A percentile compares a stretch with the other conserved stretches of the same genome.
Evolutionary conservation across 768 basidiomycete species (phyloP).

Genomic region (Trametes meyenii): DNA sequence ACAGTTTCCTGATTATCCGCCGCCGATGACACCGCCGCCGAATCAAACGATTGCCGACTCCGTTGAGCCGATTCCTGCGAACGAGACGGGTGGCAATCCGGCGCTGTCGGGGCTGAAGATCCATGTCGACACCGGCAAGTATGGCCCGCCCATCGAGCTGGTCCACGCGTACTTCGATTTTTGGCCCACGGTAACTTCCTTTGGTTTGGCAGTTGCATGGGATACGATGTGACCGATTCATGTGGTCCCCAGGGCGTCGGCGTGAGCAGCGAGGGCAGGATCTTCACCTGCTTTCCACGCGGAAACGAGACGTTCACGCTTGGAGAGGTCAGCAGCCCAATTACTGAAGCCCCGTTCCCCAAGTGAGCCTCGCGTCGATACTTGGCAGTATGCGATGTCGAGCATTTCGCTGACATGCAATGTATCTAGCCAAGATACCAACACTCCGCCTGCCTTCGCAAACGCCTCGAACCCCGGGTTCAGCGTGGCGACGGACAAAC

Average conservation of each 20-base stretch:
- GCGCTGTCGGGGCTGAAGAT: neutral
- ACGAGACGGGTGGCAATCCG: neutral
- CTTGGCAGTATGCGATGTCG: neutral
- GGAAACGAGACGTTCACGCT: conserved; percentile 23
- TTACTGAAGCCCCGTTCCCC: conserved; percentile 21
- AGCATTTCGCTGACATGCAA: neutral
- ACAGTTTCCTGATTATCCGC: conserved; percentile 23
- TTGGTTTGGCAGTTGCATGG: neutral
- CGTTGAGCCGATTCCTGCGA: conserved; percentile 2
- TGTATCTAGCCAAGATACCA: conserved; percentile 11
- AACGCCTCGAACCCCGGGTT: conserved; percentile 23
- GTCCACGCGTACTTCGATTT: conserved; percentile 23
- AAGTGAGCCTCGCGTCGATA: conserved; percentile 3
- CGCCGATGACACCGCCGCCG: conserved; percentile 11
- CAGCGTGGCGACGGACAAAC: conserved; percentile 21
- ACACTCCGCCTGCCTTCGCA: conserved; percentile 23
- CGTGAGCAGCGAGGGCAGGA: conserved; percentile 16
- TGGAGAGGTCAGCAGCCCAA: conserved; percentile 14
- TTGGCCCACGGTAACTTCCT: conserved; percentile 15
- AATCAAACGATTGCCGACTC: conserved; percentile 11
- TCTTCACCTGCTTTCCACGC: conserved; percentile 22
- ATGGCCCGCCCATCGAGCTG: conserved; percentile 18
- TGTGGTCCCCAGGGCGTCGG: conserved; percentile 14
- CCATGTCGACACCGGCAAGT: conserved; percentile 20
- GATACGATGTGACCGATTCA: neutral